Percentiles rank a stretch among this genome's conserved stretches.
These are phyloP conservation scores for Plenodomus lindquistii DNA, from an alignment of 2,329 filamentous ascomycete species.

Conservation along the genomic window DNA sequence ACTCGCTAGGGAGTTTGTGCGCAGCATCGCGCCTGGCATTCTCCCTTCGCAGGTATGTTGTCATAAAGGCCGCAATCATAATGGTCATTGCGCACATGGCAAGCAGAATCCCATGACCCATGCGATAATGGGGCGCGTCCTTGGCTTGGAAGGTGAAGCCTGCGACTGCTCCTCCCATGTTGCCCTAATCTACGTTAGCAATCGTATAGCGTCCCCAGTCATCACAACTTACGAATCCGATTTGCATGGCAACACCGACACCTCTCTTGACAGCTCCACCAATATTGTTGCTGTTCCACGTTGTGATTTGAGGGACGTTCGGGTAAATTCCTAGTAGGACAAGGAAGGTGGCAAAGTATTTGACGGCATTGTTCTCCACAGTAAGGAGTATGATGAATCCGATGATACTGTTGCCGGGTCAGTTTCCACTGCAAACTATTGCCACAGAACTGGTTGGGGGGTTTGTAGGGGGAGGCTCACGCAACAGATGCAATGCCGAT, in stretches of 20 bases:
- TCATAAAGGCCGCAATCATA: conserved; percentile 10
- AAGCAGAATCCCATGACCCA: conserved; percentile 4
- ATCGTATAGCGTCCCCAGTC: background rate
- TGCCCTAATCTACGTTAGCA: conserved; percentile 3
- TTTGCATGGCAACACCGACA: conserved; percentile 5
- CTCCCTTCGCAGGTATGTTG: conserved; percentile 31
- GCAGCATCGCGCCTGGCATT: conserved; percentile 41
- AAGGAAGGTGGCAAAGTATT: conserved; percentile 7
- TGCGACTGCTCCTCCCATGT: conserved; percentile 5
- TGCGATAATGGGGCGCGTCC: conserved; percentile 5
- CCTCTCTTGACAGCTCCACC: conserved; percentile 5
- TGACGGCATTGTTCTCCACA: conserved; percentile 2
- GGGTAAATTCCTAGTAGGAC: conserved; percentile 2
- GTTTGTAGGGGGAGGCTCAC: background rate
- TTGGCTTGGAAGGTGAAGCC: conserved; percentile 4
- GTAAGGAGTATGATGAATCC: conserved; percentile 4
- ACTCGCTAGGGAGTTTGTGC: conserved; percentile 38
- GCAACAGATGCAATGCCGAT: conserved; percentile 22
- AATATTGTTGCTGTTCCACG: conserved; percentile 9
- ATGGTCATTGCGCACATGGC: conserved; percentile 11
- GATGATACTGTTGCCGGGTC: background rate
- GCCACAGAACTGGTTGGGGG: background rate
- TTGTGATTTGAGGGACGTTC: conserved; percentile 4
- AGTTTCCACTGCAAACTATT: background rate
- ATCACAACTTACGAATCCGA: conserved; percentile 1